Percentiles rank a stretch among this genome's conserved stretches.
phyloP scores from a whole-genome alignment of 257 asterid genomes.

The Scutellaria barbata region DNA sequence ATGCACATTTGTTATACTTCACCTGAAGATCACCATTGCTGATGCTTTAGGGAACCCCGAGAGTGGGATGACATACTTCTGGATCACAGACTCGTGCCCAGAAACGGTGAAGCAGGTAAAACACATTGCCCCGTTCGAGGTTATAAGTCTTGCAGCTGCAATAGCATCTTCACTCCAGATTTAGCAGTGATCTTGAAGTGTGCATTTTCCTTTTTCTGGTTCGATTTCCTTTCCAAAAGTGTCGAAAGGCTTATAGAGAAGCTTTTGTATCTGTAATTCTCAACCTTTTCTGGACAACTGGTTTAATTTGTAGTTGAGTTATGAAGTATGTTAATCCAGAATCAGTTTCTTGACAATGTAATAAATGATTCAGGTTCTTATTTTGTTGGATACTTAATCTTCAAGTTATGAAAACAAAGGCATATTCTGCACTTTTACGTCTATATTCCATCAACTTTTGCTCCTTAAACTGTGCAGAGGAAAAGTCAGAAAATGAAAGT shows the following conservation, averaged over 20 bases:
- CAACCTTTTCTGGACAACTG: neutral
- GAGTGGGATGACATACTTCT: slow-evolving; percentile 82
- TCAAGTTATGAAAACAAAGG: neutral
- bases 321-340: slow-evolving; percentile 8
- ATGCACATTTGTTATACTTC: slow-evolving; percentile 13
- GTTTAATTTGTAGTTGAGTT: slow-evolving; percentile 29
- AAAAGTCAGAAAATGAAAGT: too few relatives aligned
- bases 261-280: slow-evolving; percentile 6
- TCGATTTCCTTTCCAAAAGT: slow-evolving; percentile 15
- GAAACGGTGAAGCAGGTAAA: slow-evolving; percentile 80
- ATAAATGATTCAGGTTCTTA: slow-evolving; percentile 10
- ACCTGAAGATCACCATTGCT: neutral
- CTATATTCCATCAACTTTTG: too few relatives aligned
- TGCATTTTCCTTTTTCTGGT: neutral
- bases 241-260: slow-evolving; percentile 36
- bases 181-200: slow-evolving; percentile 35
- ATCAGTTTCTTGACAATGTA: neutral
- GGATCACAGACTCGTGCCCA: slow-evolving; percentile 98
- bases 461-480: too few relatives aligned
- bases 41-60: slow-evolving; percentile 67
- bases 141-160: slow-evolving; percentile 83
- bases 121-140: slow-evolving; percentile 75
- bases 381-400: neutral
- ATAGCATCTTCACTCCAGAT: slow-evolving; percentile 89
- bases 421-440: too few relatives aligned